A percentile compares a stretch with the other conserved stretches of the same genome.
phyloP scores from a whole-genome alignment of 306 rosid genomes.

The Delonix regia region DNA sequence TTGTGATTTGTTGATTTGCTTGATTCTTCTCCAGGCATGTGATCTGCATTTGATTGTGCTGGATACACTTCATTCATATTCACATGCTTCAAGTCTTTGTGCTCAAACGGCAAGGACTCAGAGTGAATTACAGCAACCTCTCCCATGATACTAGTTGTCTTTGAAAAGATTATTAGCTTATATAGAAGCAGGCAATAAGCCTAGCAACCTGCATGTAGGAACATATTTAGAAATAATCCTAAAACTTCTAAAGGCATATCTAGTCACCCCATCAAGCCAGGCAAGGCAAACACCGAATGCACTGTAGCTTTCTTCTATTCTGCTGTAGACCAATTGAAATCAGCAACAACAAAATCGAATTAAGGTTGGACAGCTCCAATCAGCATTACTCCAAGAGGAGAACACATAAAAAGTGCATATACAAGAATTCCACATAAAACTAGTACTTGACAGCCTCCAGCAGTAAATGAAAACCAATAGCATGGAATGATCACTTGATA shows the following conservation, averaged over 20 bases:
- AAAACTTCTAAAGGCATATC: conserved; percentile 57
- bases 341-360: conserved; percentile 68
- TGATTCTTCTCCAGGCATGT: conserved; percentile 44
- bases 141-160: conserved; percentile 49
- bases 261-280: conserved; percentile 74
- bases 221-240: conserved; percentile 58
- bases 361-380: conserved; percentile 76
- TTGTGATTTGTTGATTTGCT: conserved; percentile 27
- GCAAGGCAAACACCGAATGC: conserved; percentile 59
- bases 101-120: conserved; percentile 48
- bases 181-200: conserved; percentile 52
- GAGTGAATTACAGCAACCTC: conserved; percentile 59
- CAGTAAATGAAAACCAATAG: conserved; percentile 51
- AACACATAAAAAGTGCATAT: conserved; percentile 47
- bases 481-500: conserved; percentile 68
- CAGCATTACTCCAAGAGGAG: conserved; percentile 52
- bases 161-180: conserved; percentile 40
- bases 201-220: conserved; percentile 73
- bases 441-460: conserved; percentile 71
- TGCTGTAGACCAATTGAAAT: conserved; percentile 67
- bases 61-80: conserved; percentile 36
- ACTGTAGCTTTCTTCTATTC: conserved; percentile 76
- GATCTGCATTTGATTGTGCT: conserved; percentile 40
- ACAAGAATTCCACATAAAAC: conserved; percentile 64
- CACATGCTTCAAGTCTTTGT: conserved; percentile 46